Percentiles rank a stretch among this genome's conserved stretches.
Conservation (phyloP, 202 grass and related monocot genomes). For the Miscanthus sacchariflorus region DNA sequence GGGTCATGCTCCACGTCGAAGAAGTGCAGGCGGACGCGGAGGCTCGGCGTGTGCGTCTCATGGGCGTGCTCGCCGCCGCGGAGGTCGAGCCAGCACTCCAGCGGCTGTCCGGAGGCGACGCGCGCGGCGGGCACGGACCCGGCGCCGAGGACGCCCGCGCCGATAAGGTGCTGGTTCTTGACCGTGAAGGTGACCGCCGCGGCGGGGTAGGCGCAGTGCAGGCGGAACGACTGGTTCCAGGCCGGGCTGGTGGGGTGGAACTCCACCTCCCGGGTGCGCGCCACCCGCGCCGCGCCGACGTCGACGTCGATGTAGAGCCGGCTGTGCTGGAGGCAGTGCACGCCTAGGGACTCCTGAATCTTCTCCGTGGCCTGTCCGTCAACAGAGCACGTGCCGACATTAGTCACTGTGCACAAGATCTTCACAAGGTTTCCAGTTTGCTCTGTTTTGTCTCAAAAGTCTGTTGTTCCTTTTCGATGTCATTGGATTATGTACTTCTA, state of each 20-base stretch:
- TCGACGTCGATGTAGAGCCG: constrained; percentile 72
- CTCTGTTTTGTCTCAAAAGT: neutral
- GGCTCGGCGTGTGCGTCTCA: constrained; percentile 50
- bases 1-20: constrained; percentile 52
- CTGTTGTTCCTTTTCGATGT: neutral
- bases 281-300: constrained; percentile 72
- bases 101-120: constrained; percentile 43
- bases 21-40: constrained; percentile 58
- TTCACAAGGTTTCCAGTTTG: neutral
- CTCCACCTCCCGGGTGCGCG: constrained; percentile 71
- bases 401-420: neutral
- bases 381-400: neutral
- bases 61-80: constrained; percentile 52
- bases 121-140: constrained; percentile 50
- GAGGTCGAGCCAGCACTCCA: constrained; percentile 64
- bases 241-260: constrained; percentile 55
- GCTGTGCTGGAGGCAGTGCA: constrained; percentile 50
- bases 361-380: constrained; percentile 56
- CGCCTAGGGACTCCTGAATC: constrained; percentile 52
- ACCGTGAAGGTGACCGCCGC: constrained; percentile 59
- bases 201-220: constrained; percentile 70
- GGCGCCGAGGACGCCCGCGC: constrained; percentile 57
- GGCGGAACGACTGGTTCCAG: constrained; percentile 88
- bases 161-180: constrained; percentile 65
- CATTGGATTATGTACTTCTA: neutral